Conservation (phyloP, 306 rosid genomes). For the Lupinus albus region DNA sequence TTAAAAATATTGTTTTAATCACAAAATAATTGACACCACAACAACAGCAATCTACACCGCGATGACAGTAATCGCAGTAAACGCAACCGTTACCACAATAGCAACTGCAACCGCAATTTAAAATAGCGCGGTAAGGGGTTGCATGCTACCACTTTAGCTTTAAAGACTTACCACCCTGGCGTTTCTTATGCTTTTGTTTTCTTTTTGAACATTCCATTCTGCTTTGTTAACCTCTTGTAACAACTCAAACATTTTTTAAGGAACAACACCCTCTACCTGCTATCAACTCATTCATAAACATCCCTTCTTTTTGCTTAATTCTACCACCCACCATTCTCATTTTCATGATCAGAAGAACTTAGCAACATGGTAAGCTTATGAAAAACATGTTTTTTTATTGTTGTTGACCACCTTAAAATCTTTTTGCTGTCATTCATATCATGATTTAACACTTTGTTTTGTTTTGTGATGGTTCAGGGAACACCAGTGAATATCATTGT, state of each 20-base stretch:
- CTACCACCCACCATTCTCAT: slow-evolving; percentile 34
- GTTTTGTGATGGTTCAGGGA: slow-evolving; percentile 57
- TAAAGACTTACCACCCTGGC: slow-evolving; percentile 58
- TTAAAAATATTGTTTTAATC: too few species aligned
- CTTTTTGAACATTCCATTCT: slow-evolving; percentile 56
- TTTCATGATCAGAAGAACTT: slow-evolving; percentile 52
- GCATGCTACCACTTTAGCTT: slow-evolving; percentile 54
- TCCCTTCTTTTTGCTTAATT: slow-evolving; percentile 33
- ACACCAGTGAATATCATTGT: slow-evolving; percentile 84
- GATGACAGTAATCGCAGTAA: too few species aligned
- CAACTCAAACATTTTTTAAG: slow-evolving; percentile 35
- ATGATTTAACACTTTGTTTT: background rate
- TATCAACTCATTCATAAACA: slow-evolving; percentile 25
- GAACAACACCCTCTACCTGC: slow-evolving; percentile 24
- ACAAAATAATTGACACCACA: too few species aligned
- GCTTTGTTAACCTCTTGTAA: slow-evolving; percentile 46
- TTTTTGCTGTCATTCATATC: slow-evolving; percentile 19
- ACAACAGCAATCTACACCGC: too few species aligned
- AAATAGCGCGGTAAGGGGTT: slow-evolving; percentile 34
- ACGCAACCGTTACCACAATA: too few species aligned
- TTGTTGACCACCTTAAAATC: background rate
- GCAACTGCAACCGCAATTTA: too few species aligned
- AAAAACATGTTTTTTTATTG: slow-evolving; percentile 16
- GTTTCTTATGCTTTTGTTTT: slow-evolving; percentile 55
- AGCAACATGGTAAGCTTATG: slow-evolving; percentile 60